phyloP scores from a whole-genome alignment of 2,329 filamentous ascomycete species.

The Laburnicola sp. region DNA sequence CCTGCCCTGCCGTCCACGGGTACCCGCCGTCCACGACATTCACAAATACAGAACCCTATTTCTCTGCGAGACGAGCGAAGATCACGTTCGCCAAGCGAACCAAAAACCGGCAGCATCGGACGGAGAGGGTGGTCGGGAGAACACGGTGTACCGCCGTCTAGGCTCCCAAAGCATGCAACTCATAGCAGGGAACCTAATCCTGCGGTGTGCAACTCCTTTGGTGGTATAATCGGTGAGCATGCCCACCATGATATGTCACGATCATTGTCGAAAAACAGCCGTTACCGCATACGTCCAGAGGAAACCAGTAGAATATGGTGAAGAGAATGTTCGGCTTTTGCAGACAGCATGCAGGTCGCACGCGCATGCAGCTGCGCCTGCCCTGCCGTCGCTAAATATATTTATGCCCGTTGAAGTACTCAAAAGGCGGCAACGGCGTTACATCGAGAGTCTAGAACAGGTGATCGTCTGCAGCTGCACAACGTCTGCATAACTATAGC shows the following conservation, averaged over 20 bases:
- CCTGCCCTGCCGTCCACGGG: background rate
- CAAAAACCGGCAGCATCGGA: too few relatives aligned
- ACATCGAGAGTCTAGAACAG: background rate
- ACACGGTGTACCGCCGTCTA: too few relatives aligned
- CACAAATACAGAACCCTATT: background rate
- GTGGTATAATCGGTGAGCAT: background rate
- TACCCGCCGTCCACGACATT: background rate
- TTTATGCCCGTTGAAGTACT: background rate
- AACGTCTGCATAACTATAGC: constrained; percentile 11
- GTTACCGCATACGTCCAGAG: background rate
- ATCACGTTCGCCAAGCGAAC: too few relatives aligned
- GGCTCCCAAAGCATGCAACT: constrained; percentile 8
- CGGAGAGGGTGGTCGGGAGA: too few relatives aligned
- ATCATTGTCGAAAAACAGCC: background rate
- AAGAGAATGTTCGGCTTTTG: background rate
- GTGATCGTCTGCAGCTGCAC: background rate
- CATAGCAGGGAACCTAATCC: constrained; percentile 1
- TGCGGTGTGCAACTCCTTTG: background rate
- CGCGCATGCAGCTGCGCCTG: constrained; percentile 5
- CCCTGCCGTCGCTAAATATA: background rate
- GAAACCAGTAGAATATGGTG: background rate
- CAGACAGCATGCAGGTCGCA: background rate
- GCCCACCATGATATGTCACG: background rate
- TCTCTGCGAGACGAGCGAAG: background rate
- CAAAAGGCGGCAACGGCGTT: background rate